A percentile compares a stretch with the other conserved stretches of the same genome.
phyloP scores from a whole-genome alignment of 768 basidiomycete genomes.

The Lactarius indigo region DNA sequence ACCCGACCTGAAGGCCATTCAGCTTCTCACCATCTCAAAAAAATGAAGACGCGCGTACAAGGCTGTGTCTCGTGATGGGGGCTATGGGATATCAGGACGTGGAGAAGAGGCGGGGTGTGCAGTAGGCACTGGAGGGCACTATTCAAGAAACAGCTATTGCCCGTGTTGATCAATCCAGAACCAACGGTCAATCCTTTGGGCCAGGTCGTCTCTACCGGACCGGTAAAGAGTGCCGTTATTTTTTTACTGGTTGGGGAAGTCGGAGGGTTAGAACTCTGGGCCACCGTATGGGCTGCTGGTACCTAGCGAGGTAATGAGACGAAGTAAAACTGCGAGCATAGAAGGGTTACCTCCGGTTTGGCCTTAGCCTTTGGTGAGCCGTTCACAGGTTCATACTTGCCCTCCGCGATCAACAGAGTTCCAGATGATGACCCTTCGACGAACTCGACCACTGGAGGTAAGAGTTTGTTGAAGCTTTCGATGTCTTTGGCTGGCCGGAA shows the following conservation, averaged over 20 bases:
- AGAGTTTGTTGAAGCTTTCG: constrained; percentile 72
- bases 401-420: constrained; percentile 62
- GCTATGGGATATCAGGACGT: constrained; percentile 50
- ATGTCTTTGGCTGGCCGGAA: constrained; percentile 67
- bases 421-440: constrained; percentile 82
- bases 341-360: constrained; percentile 42
- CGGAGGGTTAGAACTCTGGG: constrained; percentile 7
- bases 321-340: not conserved
- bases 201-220: constrained; percentile 62
- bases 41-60: constrained; percentile 47
- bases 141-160: constrained; percentile 96
- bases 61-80: constrained; percentile 46
- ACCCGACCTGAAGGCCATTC: constrained; percentile 36
- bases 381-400: constrained; percentile 82
- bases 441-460: constrained; percentile 79
- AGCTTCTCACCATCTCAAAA: not conserved
- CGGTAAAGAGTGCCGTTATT: constrained; percentile 34
- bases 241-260: constrained; percentile 26
- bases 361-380: constrained; percentile 51
- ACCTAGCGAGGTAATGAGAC: constrained; percentile 5
- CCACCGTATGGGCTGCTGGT: not conserved
- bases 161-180: constrained; percentile 74
- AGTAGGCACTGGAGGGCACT: constrained; percentile 90
- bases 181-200: constrained; percentile 48
- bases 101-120: constrained; percentile 86